Percentiles rank a stretch among this genome's conserved stretches.
Conservation (phyloP, 2,329 filamentous ascomycete genomes). For the Diaporthe sp. region DNA sequence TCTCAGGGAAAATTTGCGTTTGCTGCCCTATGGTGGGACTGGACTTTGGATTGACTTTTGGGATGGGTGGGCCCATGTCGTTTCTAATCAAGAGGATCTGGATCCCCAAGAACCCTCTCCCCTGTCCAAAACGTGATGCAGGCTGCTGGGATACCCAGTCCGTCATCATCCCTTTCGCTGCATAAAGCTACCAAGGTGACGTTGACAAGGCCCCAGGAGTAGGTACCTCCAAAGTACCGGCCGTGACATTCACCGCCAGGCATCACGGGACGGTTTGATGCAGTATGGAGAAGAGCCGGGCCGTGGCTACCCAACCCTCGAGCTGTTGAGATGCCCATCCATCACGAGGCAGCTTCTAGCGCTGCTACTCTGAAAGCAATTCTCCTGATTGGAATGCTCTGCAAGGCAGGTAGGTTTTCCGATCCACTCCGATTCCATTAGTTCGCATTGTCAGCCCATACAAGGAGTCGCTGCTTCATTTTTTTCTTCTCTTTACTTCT, state of each 20-base stretch:
- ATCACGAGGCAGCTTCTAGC: slow-evolving; percentile 29
- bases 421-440: slow-evolving; percentile 26
- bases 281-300: slow-evolving; percentile 33
- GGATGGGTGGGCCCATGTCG: slow-evolving; percentile 37
- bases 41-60: slow-evolving; percentile 36
- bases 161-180: slow-evolving; percentile 36
- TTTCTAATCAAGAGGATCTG: slow-evolving; percentile 36
- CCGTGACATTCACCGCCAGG: slow-evolving; percentile 29
- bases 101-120: slow-evolving; percentile 36
- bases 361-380: slow-evolving; percentile 26
- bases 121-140: slow-evolving; percentile 40
- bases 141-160: slow-evolving; percentile 35
- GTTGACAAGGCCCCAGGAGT: slow-evolving; percentile 24
- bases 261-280: slow-evolving; percentile 34
- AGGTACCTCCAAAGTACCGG: slow-evolving; percentile 37
- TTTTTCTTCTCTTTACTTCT: slow-evolving; percentile 26
- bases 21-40: slow-evolving; percentile 36
- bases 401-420: slow-evolving; percentile 26
- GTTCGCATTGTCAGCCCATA: slow-evolving; percentile 21
- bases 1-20: slow-evolving; percentile 35
- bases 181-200: slow-evolving; percentile 36
- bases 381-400: slow-evolving; percentile 24
- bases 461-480: slow-evolving; percentile 16
- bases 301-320: slow-evolving; percentile 32
- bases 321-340: slow-evolving; percentile 26